A percentile compares a stretch with the other conserved stretches of the same genome.
Conservation (phyloP, 192 early-diverging fungal genomes). For the Mortierella hygrophila region DNA sequence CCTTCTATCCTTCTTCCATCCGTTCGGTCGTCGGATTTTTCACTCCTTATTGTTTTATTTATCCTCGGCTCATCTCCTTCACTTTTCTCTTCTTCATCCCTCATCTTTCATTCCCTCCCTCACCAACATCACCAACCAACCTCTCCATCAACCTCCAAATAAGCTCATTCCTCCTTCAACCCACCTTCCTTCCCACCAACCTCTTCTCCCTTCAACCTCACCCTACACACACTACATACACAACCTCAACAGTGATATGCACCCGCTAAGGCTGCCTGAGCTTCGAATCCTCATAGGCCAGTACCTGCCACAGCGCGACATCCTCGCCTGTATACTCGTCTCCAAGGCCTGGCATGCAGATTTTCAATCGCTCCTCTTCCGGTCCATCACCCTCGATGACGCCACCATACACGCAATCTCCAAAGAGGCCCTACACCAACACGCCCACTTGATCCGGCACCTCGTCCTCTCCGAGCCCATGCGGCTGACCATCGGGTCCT, state of each 20-base stretch:
- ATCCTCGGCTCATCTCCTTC: neutral
- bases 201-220: neutral
- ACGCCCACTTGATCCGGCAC: constrained; percentile 29
- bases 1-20: neutral
- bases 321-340: constrained; percentile 32
- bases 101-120: neutral
- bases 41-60: neutral
- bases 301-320: constrained; percentile 16
- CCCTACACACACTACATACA: neutral
- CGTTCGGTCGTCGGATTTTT: neutral
- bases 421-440: constrained; percentile 20
- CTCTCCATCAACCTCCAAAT: neutral
- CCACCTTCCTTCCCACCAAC: neutral
- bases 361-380: constrained; percentile 21
- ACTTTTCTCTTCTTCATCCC: neutral
- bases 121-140: too few species aligned
- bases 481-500: constrained; percentile 10
- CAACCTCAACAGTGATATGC: neutral
- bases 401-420: constrained; percentile 15
- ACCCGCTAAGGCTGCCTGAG: constrained; percentile 37
- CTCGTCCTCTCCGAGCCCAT: constrained; percentile 34
- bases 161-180: neutral
- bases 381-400: constrained; percentile 24
- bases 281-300: constrained; percentile 17
- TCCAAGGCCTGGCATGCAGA: constrained; percentile 25